Percentiles rank a stretch among this genome's conserved stretches.
These are phyloP conservation scores for Suhomyces choctaworum DNA, from an alignment of 1,139 yeast species.

Conservation along the genomic window DNA sequence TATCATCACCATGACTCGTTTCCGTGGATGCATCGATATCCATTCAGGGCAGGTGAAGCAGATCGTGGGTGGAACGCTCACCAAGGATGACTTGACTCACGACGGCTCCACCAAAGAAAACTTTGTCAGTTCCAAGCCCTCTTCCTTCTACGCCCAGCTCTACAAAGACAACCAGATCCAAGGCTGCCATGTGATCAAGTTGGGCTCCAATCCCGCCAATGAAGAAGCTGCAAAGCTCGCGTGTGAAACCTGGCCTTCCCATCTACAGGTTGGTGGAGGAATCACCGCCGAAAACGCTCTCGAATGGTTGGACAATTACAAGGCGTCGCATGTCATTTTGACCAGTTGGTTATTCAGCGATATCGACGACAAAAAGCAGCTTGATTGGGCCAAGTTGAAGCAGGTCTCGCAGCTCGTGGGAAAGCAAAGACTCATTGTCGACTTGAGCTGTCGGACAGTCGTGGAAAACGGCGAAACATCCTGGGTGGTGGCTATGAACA, in stretches of 20 bases:
- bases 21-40: slow-evolving; percentile 92
- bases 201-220: slow-evolving; percentile 74
- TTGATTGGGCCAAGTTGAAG: slow-evolving; percentile 56
- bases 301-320: slow-evolving; percentile 61
- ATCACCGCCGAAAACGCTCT: slow-evolving; percentile 71
- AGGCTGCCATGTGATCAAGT: slow-evolving; percentile 92
- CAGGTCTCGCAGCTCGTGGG: slow-evolving; percentile 56
- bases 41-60: slow-evolving; percentile 95
- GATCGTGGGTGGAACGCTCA: slow-evolving; percentile 90
- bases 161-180: slow-evolving; percentile 56
- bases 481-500: slow-evolving; percentile 96
- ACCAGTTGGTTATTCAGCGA: slow-evolving; percentile 86
- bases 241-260: slow-evolving; percentile 67
- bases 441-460: slow-evolving; percentile 76
- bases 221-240: slow-evolving; percentile 84
- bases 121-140: slow-evolving; percentile 74
- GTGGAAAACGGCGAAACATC: slow-evolving; percentile 24
- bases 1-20: slow-evolving; percentile 74
- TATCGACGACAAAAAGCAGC: slow-evolving; percentile 33
- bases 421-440: slow-evolving; percentile 72
- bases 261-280: slow-evolving; percentile 91
- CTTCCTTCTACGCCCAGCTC: slow-evolving; percentile 74
- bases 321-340: slow-evolving; percentile 85
- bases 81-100: slow-evolving; percentile 45
- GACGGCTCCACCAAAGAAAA: slow-evolving; percentile 58